These are phyloP conservation scores for Gracilaria gracilis DNA, from an alignment of 23 red algal species.

Conservation along the genomic window DNA sequence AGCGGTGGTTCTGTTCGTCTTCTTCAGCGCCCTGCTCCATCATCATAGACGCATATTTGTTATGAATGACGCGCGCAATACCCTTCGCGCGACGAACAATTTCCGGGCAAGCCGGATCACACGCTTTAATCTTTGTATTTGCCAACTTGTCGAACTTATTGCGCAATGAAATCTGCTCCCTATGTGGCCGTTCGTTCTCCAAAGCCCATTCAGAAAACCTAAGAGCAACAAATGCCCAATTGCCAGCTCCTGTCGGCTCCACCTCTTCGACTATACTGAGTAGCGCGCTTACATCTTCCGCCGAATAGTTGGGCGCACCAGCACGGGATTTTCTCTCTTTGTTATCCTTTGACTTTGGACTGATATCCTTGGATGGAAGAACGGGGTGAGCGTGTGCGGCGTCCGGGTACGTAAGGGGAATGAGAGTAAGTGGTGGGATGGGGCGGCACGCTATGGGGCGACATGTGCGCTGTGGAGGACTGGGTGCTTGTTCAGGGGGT, in stretches of 20 bases:
- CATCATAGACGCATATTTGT: constrained; percentile 48
- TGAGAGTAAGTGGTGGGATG: not conserved
- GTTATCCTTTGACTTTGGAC: constrained; percentile 3
- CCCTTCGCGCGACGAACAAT: constrained; percentile 32
- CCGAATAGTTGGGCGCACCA: constrained; percentile 58
- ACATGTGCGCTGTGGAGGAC: not conserved
- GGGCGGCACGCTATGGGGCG: constrained; percentile 20
- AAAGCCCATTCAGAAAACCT: constrained; percentile 48
- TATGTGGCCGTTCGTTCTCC: constrained; percentile 29
- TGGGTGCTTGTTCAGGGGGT: not conserved
- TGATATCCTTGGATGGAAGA: not conserved
- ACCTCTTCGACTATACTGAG: constrained; percentile 46
- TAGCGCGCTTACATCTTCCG: constrained; percentile 31
- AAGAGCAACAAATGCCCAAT: constrained; percentile 35
- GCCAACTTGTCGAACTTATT: constrained; percentile 74
- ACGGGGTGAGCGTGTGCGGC: not conserved
- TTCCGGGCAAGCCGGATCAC: constrained; percentile 19
- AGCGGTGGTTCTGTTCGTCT: not conserved
- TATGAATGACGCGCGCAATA: constrained; percentile 55
- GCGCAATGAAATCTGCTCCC: constrained; percentile 29
- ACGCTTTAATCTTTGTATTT: constrained; percentile 14
- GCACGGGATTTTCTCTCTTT: constrained; percentile 31
- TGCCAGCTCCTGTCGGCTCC: constrained; percentile 14
- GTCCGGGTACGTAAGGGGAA: not conserved
- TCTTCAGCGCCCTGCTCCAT: constrained; percentile 25